Base-by-base conservation (phyloP, 2,329 filamentous ascomycete genomes). In the Nigrospora sphaerica region DNA sequence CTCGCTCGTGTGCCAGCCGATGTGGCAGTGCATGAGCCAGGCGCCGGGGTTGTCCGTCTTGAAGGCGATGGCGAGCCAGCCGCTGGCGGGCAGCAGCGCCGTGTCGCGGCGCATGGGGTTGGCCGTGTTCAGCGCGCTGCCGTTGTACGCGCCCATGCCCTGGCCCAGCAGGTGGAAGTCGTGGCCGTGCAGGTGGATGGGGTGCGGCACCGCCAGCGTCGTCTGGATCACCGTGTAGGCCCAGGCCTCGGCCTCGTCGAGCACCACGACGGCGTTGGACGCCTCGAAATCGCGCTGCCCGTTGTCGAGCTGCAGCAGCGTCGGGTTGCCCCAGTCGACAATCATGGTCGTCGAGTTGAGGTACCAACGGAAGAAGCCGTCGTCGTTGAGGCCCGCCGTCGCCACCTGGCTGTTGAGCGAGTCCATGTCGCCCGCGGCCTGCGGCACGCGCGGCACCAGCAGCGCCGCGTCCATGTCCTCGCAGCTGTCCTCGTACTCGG, bases 51-150 rank as follows among this genome's bases (percentile, higher is more conserved):
- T 79, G 56, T 80, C 71, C 1, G 70, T 65, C 47, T 65, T 53
- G 57, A 77, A 79, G 1, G 68, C 75, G 33, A 80, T 62, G 4
- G 71, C 70, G 4, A 80, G 50, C 55, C 71, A 74, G 0, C 75
- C 76, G 13, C 58, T 58, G 1, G 59, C 62, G 0, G 71, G 70
- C 3, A 79, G 56, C 52, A 71, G 68, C 10, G 70, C 70, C 0
- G 70, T 71, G 52, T 80, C 76, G 31, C 76, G 63, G 1, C 75
- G 64, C 1, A 72, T 65, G 1, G 74, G 73, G 52, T 75, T 78
- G 40, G 60, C 49, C 6, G 63, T 63, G 45, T 65, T 67, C 5
- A 66, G 55, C 23, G 50, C 47, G 34, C 58, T 51, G 12, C 57
- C 52, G 45, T 54, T 55, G 32, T 62, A 67, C 7, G 48, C 54